A percentile compares a stretch with the other conserved stretches of the same genome.
Evolutionary conservation across 169 alveolate species (phyloP).

Genomic region (Hepatocystis sp.): DNA sequence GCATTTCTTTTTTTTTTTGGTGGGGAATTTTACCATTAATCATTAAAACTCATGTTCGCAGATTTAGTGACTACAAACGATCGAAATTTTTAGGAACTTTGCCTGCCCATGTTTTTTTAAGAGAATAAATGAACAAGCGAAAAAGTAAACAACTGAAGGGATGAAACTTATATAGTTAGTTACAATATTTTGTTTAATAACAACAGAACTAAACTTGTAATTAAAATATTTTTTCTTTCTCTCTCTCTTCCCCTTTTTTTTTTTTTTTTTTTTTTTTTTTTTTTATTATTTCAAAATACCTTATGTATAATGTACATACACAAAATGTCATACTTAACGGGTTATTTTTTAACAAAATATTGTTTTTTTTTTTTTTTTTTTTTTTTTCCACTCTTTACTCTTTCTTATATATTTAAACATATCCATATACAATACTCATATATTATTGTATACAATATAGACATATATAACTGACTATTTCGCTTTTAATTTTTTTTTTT

Average conservation of each 20-base stretch:
- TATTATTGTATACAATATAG: background rate
- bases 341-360: background rate
- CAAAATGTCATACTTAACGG: background rate
- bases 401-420: background rate
- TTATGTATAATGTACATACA: background rate
- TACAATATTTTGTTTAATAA: too few species aligned
- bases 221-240: background rate
- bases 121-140: slow-evolving; percentile 17
- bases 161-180: background rate
- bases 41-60: background rate
- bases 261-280: background rate
- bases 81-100: slow-evolving; percentile 63
- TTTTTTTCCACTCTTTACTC: slow-evolving; percentile 3
- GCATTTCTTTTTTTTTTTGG: background rate
- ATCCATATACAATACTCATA: too few species aligned
- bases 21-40: background rate
- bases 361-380: background rate
- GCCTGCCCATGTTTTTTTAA: slow-evolving; percentile 57
- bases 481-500: too few species aligned
- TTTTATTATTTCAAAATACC: background rate
- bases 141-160: background rate
- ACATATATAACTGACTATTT: background rate
- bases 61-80: slow-evolving; percentile 40
- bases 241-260: slow-evolving; percentile 1
- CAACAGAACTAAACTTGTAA: too few species aligned